Evolutionary conservation across 169 alveolate genomes (phyloP), one percentile per base, ranked within the genome.

Genomic region (Cytauxzoon felis): DNA sequence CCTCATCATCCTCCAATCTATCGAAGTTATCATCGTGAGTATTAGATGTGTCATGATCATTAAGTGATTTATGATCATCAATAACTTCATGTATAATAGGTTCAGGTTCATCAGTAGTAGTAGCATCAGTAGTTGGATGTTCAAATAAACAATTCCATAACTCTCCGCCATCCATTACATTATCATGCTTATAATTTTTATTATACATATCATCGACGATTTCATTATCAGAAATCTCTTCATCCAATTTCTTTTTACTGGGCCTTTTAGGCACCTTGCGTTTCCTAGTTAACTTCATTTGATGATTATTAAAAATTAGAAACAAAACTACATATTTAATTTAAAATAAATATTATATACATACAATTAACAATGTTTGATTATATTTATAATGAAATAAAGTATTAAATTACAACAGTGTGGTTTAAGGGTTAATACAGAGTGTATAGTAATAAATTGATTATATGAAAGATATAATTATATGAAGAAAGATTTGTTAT

Each of bases 201-300:
- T 6, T 23, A 33, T 16, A 40, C 24, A 54, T 60, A 34, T 71
- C 82, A 57, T 34, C 36, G n/a, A 48, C 36, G 13, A 53, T 60
- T 4, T 62, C 82, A 33, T 61, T 78, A 36, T 72, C 82, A 2
- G 82, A 62, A 29, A 72, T 72, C 34, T 72, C 82, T 38, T 72
- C 82, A 38, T 72, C 82, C n/a, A 19, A 41, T 1, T 27, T 9
- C 66, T 40, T 61, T 30, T 40, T 27, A 19, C 34, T 34, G 19
- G 36, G 68, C 68, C 24, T 62, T 23, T 16, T 23, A 4, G 40
- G 59, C 42, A 30, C 53, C 33, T 11, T 13, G 5, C 60, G 5
- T n/a, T 56, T 56, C 54, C 26, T 56, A 3, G 32, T 29, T 52
- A 40, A 40, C 67, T 11, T 56, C 66, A 56, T 56, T 56, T 56